Conservation (phyloP, 495 filamentous ascomycete genomes). For the Penicillium macrosclerotiorum region DNA sequence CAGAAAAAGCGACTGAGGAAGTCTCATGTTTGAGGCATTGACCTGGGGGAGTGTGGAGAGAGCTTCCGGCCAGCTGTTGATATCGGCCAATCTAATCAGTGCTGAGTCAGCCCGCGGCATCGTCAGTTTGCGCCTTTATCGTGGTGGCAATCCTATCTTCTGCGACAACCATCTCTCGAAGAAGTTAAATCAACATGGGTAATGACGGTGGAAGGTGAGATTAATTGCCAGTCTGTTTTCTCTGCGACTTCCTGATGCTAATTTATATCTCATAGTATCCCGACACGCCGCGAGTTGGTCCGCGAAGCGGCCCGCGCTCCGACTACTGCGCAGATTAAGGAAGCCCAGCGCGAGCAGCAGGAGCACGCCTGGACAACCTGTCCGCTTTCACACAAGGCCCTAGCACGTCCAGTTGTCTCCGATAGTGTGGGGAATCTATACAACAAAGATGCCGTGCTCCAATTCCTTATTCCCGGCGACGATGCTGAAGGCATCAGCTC, state of each 20-base stretch:
- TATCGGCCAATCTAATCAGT: constrained; percentile 21
- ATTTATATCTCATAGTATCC: constrained; percentile 59
- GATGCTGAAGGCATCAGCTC: constrained; percentile 51
- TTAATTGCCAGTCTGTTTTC: background rate
- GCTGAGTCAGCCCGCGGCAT: constrained; percentile 31
- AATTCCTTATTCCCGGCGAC: constrained; percentile 69
- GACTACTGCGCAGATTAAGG: constrained; percentile 87
- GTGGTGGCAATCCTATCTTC: constrained; percentile 21
- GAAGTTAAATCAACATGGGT: constrained; percentile 65
- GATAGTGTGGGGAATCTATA: constrained; percentile 85
- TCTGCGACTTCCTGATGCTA: background rate
- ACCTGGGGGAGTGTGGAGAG: constrained; percentile 35
- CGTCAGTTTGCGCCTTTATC: constrained; percentile 12
- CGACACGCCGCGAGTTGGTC: constrained; percentile 92
- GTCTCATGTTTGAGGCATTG: constrained; percentile 48
- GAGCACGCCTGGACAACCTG: constrained; percentile 83
- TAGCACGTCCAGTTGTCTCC: constrained; percentile 74
- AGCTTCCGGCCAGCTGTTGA: constrained; percentile 44
- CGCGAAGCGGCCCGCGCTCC: constrained; percentile 78
- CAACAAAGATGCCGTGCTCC: constrained; percentile 89
- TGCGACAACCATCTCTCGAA: constrained; percentile 1
- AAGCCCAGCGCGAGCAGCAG: constrained; percentile 76
- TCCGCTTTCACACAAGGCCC: constrained; percentile 73
- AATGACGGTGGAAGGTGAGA: constrained; percentile 83
- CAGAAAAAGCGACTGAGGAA: constrained; percentile 40